These are phyloP conservation scores for Penicillium rolfsii DNA, from an alignment of 2,329 filamentous ascomycete genomes.

Conservation along the genomic window DNA sequence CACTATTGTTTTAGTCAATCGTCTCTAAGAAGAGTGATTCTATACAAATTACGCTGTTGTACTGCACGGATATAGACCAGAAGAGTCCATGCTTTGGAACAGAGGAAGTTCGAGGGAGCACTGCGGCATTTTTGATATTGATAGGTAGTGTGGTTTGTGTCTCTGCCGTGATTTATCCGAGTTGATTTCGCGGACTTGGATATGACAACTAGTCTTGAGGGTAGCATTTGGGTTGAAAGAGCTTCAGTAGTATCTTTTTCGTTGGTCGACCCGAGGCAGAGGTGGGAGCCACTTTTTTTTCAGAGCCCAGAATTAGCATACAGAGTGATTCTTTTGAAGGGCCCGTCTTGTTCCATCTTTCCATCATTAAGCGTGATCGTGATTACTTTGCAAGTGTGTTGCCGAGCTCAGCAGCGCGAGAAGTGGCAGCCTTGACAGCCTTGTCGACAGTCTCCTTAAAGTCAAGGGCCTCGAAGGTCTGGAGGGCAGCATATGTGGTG, in stretches of 20 bases:
- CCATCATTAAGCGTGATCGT: not conserved
- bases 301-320: not conserved
- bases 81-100: not conserved
- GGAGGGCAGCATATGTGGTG: conserved; percentile 39
- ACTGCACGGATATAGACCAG: not conserved
- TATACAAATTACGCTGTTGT: not conserved
- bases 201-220: too few species aligned
- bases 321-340: not conserved
- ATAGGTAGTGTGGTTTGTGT: not conserved
- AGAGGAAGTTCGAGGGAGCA: not conserved
- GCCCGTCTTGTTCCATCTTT: not conserved
- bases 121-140: not conserved
- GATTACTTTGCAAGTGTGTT: conserved; percentile 16
- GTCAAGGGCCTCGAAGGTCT: conserved; percentile 35
- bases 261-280: not conserved
- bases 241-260: not conserved
- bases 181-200: not conserved
- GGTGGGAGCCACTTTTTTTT: not conserved
- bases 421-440: conserved; percentile 38
- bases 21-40: not conserved
- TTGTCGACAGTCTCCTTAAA: conserved; percentile 39
- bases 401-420: conserved; percentile 38
- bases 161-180: not conserved
- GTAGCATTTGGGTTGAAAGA: not conserved
- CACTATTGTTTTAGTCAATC: too few species aligned